phyloP scores from a whole-genome alignment of 1,284 basidiomycete genomes.

The Gymnopus androsaceus region DNA sequence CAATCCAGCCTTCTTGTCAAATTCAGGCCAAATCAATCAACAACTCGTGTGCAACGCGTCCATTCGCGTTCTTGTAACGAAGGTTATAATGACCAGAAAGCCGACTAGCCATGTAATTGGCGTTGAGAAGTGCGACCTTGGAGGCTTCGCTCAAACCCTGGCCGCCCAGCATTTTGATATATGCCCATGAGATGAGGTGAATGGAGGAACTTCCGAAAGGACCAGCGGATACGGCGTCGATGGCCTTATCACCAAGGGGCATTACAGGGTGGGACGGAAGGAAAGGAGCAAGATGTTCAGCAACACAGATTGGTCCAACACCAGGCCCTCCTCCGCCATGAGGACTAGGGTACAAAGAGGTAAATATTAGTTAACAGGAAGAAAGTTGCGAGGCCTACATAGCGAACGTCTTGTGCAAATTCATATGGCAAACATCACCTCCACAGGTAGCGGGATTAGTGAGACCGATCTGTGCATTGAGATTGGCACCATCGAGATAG shows the following conservation, averaged over 20 bases:
- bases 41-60: conserved; percentile 93
- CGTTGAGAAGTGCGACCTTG: conserved; percentile 87
- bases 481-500: conserved; percentile 95
- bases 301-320: conserved; percentile 88
- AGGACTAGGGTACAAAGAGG: conserved; percentile 55
- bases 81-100: conserved; percentile 86
- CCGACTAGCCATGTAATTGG: conserved; percentile 95
- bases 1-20: conserved; percentile 84
- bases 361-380: conserved; percentile 5
- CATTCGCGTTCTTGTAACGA: conserved; percentile 88
- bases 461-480: conserved; percentile 94
- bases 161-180: conserved; percentile 97
- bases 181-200: conserved; percentile 96
- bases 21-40: conserved; percentile 94
- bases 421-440: conserved; percentile 97
- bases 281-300: conserved; percentile 92
- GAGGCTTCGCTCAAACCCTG: conserved; percentile 84
- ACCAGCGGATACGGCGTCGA: conserved; percentile 88
- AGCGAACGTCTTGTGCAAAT: conserved; percentile 95
- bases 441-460: conserved; percentile 96
- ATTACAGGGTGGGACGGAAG: conserved; percentile 89
- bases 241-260: conserved; percentile 72
- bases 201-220: conserved; percentile 96
- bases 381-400: conserved; percentile 54
- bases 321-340: conserved; percentile 94